Conservation (phyloP, 2,329 filamentous ascomycete species). For the Raffaelea deltoideospora region DNA sequence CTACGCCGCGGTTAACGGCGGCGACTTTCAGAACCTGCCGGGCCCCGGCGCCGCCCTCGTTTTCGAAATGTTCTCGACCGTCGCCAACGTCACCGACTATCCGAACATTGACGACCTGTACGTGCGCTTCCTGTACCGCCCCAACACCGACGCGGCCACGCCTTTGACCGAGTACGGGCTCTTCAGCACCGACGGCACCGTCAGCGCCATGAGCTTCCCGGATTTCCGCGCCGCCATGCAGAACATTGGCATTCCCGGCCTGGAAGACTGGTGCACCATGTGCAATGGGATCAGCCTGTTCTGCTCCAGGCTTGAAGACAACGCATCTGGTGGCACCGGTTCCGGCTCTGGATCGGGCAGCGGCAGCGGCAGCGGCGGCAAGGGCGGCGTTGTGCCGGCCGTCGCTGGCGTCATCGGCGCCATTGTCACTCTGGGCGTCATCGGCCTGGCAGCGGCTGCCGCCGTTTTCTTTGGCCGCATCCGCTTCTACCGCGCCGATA, state of each 20-base stretch:
- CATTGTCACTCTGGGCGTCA: slow-evolving; percentile 20
- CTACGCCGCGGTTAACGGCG: slow-evolving; percentile 35
- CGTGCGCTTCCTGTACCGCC: slow-evolving; percentile 42
- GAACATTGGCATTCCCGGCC: slow-evolving; percentile 17
- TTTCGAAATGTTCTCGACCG: slow-evolving; percentile 48
- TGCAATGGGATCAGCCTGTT: slow-evolving; percentile 23
- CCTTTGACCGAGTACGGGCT: slow-evolving; percentile 23
- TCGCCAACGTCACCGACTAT: slow-evolving; percentile 5
- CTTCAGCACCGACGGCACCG: slow-evolving; percentile 21
- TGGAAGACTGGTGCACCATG: slow-evolving; percentile 27
- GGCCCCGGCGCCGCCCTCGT: slow-evolving; percentile 60
- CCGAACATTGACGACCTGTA: slow-evolving; percentile 24
- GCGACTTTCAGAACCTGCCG: slow-evolving; percentile 33
- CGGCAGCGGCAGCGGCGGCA: background rate
- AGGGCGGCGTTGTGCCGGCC: slow-evolving; percentile 16
- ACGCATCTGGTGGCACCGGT: background rate
- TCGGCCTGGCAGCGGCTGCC: slow-evolving; percentile 12
- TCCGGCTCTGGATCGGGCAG: background rate
- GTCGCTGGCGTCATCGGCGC: slow-evolving; percentile 33
- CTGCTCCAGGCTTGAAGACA: slow-evolving; percentile 18
- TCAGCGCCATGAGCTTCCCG: slow-evolving; percentile 20
- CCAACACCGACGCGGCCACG: slow-evolving; percentile 23
- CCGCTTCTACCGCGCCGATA: slow-evolving; percentile 13
- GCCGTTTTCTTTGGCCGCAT: slow-evolving; percentile 10
- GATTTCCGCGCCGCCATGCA: slow-evolving; percentile 24